phyloP scores from a whole-genome alignment of 495 filamentous ascomycete species.

The Penicilliopsis zonata region DNA sequence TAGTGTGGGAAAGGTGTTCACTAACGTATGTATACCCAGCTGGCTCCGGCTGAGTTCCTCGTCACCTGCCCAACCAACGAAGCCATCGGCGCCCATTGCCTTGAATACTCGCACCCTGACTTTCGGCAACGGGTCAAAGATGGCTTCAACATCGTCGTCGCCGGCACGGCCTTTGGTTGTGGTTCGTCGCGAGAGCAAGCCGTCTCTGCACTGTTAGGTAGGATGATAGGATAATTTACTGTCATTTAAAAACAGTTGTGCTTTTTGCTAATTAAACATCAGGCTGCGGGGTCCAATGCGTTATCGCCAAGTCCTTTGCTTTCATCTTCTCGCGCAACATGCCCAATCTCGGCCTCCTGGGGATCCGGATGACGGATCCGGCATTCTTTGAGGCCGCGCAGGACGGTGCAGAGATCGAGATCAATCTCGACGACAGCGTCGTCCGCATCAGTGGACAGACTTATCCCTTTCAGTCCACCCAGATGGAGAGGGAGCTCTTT shows the following conservation, averaged over 20 bases:
- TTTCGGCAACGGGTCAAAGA: constrained; percentile 20
- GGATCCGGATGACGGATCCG: constrained; percentile 20
- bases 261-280: not conserved
- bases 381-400: constrained; percentile 18
- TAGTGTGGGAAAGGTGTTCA: constrained; percentile 1
- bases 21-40: constrained; percentile 3
- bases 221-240: not conserved
- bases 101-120: constrained; percentile 23
- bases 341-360: constrained; percentile 25
- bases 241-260: not conserved
- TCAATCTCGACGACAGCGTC: constrained; percentile 11
- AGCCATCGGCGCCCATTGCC: constrained; percentile 18
- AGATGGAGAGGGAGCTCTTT: constrained; percentile 22
- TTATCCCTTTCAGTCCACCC: constrained; percentile 19
- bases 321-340: constrained; percentile 32
- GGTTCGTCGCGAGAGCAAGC: constrained; percentile 32
- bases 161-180: constrained; percentile 29
- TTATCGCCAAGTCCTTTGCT: constrained; percentile 28
- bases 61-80: constrained; percentile 14
- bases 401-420: constrained; percentile 16
- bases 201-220: constrained; percentile 21
- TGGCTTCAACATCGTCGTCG: constrained; percentile 27
- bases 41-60: constrained; percentile 22
- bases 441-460: constrained; percentile 9
- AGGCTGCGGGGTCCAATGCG: constrained; percentile 18